These are phyloP conservation scores for Aureobasidium sp. DNA, from an alignment of 2,329 filamentous ascomycete species.

Conservation along the genomic window DNA sequence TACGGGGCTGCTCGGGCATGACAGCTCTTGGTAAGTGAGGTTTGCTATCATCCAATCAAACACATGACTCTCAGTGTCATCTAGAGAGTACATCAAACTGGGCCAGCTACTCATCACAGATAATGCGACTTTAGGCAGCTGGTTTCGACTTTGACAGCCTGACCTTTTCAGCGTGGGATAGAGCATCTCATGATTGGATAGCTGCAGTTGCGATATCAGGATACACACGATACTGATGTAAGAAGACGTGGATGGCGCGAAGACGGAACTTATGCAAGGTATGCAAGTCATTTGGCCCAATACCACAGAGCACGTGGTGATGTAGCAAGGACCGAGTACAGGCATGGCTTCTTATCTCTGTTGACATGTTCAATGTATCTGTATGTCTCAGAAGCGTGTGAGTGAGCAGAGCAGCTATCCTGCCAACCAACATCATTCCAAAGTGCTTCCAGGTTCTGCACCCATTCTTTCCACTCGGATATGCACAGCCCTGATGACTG, in stretches of 20 bases:
- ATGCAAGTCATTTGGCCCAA: not conserved
- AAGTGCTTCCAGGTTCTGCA: not conserved
- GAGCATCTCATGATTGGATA: not conserved
- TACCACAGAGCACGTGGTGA: not conserved
- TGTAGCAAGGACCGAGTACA: no score
- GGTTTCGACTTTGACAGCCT: not conserved
- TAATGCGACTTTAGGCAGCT: no score
- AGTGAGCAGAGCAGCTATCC: not conserved
- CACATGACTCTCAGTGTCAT: not conserved
- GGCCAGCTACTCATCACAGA: no score
- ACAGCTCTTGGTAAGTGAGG: not conserved
- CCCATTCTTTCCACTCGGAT: not conserved
- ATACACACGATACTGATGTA: not conserved
- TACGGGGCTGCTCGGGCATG: not conserved
- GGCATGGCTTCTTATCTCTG: not conserved
- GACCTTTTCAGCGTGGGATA: not conserved
- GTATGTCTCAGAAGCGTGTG: not conserved
- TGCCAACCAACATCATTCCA: not conserved
- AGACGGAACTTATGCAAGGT: not conserved
- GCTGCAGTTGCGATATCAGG: not conserved
- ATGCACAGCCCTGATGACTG: not conserved
- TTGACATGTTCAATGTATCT: not conserved
- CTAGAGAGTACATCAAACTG: no score
- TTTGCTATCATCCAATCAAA: no score
- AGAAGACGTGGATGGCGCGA: not conserved